Evolutionary conservation across 805 yeast species (phyloP).

Genomic region (Saturnispora silvae): DNA sequence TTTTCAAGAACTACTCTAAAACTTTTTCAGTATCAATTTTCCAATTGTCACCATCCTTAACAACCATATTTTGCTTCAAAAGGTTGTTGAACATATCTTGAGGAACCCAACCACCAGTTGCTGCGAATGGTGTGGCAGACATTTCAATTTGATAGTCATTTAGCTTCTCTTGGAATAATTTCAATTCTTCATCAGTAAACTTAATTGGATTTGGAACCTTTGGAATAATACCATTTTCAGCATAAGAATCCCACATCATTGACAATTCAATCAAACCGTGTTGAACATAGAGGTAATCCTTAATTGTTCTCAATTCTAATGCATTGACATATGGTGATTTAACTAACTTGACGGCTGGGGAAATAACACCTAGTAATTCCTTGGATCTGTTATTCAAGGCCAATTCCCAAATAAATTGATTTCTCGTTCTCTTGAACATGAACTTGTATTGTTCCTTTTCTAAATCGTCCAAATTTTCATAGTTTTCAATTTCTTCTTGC

Average conservation of each 20-base stretch:
- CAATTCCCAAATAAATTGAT: constrained; percentile 81
- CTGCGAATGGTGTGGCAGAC: constrained; percentile 69
- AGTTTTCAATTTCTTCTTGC: constrained; percentile 65
- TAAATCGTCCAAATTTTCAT: constrained; percentile 51
- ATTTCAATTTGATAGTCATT: constrained; percentile 59
- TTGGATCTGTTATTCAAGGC: constrained; percentile 55
- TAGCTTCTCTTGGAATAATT: constrained; percentile 45
- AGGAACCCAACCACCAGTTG: constrained; percentile 93
- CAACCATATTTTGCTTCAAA: constrained; percentile 57
- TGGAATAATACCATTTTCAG: constrained; percentile 45
- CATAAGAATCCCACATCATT: constrained; percentile 59
- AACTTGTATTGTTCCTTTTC: constrained; percentile 76
- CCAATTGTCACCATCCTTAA: constrained; percentile 43
- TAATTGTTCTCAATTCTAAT: constrained; percentile 44
- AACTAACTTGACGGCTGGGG: constrained; percentile 67
- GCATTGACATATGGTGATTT: constrained; percentile 56
- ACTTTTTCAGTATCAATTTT: constrained; percentile 22
- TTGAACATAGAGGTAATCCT: constrained; percentile 55
- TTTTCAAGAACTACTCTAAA: constrained; percentile 10
- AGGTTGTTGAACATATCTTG: constrained; percentile 79
- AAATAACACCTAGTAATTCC: constrained; percentile 67
- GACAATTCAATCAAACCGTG: constrained; percentile 55
- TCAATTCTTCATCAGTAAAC: constrained; percentile 48
- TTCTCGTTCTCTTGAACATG: constrained; percentile 83
- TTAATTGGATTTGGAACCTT: constrained; percentile 46